These are phyloP conservation scores for Isabelozyma gotoi DNA, from an alignment of 805 yeast genomes.

Conservation along the genomic window DNA sequence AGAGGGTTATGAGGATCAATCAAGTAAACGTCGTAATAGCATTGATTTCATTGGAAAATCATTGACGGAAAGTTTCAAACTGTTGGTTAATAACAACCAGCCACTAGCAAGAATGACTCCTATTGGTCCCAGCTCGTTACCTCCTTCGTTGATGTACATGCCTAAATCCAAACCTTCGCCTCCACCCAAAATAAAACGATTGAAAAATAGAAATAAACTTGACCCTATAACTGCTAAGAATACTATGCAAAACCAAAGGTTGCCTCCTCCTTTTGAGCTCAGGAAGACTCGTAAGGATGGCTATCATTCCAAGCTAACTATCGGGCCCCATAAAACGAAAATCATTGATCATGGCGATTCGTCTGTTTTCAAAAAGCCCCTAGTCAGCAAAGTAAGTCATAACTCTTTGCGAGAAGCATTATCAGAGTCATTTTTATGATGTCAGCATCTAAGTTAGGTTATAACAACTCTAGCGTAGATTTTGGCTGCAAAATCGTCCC, in stretches of 20 bases:
- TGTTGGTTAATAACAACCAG: slow-evolving; percentile 14
- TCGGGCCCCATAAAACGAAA: slow-evolving; percentile 42
- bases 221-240: slow-evolving; percentile 25
- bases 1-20: background rate
- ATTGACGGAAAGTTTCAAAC: slow-evolving; percentile 28
- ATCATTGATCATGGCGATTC: slow-evolving; percentile 45
- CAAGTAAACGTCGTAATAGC: slow-evolving; percentile 13
- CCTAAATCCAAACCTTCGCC: background rate
- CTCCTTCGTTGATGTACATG: background rate
- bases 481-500: background rate
- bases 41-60: slow-evolving; percentile 24
- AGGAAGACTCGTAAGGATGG: slow-evolving; percentile 24
- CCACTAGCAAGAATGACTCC: background rate
- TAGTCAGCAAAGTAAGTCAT: slow-evolving; percentile 43
- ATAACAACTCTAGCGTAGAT: background rate
- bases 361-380: slow-evolving; percentile 33
- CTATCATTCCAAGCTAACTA: slow-evolving; percentile 38
- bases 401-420: slow-evolving; percentile 50
- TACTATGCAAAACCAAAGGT: slow-evolving; percentile 29
- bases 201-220: background rate
- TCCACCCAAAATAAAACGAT: background rate
- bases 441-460: background rate
- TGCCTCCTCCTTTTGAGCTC: slow-evolving; percentile 24
- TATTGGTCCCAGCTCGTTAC: background rate
- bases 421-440: slow-evolving; percentile 3